These are phyloP conservation scores for Starmerella davenportii DNA, from an alignment of 805 yeast genomes.

Conservation along the genomic window DNA sequence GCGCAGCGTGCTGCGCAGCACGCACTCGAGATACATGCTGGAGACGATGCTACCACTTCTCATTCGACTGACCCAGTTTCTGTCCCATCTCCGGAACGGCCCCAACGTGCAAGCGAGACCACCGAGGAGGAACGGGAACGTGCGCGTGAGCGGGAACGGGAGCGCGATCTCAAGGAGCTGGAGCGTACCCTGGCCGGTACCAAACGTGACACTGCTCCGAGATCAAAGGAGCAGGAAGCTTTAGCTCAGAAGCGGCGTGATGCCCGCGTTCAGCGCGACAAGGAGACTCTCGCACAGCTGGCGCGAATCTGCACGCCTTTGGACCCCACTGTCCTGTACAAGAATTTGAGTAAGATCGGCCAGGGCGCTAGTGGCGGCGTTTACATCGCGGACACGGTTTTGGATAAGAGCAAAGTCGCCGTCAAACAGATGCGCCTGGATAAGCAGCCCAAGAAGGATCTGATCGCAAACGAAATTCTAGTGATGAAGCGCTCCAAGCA, in stretches of 20 bases:
- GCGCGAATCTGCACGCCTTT: conserved; percentile 64
- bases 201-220: background rate
- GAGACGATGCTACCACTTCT: no score
- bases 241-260: conserved; percentile 38
- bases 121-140: background rate
- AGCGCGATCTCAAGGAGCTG: conserved; percentile 16
- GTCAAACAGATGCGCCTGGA: conserved; percentile 91
- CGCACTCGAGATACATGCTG: no score
- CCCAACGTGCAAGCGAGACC: no score
- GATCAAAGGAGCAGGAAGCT: conserved; percentile 2
- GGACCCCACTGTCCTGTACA: conserved; percentile 59
- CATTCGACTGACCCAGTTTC: no score
- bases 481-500: conserved; percentile 91
- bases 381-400: conserved; percentile 49
- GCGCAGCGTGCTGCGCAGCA: no score
- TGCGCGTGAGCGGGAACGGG: conserved; percentile 4
- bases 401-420: conserved; percentile 42
- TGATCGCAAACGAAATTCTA: conserved; percentile 82
- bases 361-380: conserved; percentile 98
- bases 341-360: conserved; percentile 41
- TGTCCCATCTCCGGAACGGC: no score
- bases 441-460: conserved; percentile 87
- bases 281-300: conserved; percentile 52
- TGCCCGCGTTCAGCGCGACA: conserved; percentile 54
- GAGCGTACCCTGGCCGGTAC: conserved; percentile 8